Evolutionary conservation across 1,284 basidiomycete genomes (phyloP).

Genomic region (Wallemia mellicola): DNA sequence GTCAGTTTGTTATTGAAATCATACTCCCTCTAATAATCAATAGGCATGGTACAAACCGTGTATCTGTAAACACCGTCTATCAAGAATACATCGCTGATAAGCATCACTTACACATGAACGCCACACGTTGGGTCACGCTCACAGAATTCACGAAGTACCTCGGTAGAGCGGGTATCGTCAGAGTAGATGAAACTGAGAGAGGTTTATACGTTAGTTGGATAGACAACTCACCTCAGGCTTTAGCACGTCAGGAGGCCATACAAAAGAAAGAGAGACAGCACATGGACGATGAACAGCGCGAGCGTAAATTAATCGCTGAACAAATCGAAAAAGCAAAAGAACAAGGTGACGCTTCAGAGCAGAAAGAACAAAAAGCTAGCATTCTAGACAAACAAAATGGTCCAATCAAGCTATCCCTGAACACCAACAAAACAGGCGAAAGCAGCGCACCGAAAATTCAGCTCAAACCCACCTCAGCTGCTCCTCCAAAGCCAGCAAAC

Average conservation of each 20-base stretch:
- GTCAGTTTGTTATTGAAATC: conserved; percentile 17
- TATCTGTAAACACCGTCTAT: conserved; percentile 80
- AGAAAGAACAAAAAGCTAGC: conserved; percentile 11
- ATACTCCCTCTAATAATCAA: conserved; percentile 2
- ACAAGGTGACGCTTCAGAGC: conserved; percentile 15
- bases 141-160: conserved; percentile 80
- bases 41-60: conserved; percentile 75
- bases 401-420: conserved; percentile 41
- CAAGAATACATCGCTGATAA: conserved; percentile 96
- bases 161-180: conserved; percentile 54
- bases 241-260: conserved; percentile 62
- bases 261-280: conserved; percentile 75
- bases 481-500: conserved; percentile 14
- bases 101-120: conserved; percentile 88
- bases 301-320: conserved; percentile 62
- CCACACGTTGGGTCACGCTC: conserved; percentile 87
- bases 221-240: conserved; percentile 73
- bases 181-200: conserved; percentile 92
- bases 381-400: conserved; percentile 32
- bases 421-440: conserved; percentile 15
- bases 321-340: conserved; percentile 61
- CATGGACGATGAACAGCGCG: conserved; percentile 76
- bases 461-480: conserved; percentile 8
- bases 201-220: conserved; percentile 94
- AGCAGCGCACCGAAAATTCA: conserved; percentile 1